Evolutionary conservation across 1,139 yeast genomes (phyloP), one percentile per base, ranked within the genome.

Genomic region (Suhomyces chickasaworum): DNA sequence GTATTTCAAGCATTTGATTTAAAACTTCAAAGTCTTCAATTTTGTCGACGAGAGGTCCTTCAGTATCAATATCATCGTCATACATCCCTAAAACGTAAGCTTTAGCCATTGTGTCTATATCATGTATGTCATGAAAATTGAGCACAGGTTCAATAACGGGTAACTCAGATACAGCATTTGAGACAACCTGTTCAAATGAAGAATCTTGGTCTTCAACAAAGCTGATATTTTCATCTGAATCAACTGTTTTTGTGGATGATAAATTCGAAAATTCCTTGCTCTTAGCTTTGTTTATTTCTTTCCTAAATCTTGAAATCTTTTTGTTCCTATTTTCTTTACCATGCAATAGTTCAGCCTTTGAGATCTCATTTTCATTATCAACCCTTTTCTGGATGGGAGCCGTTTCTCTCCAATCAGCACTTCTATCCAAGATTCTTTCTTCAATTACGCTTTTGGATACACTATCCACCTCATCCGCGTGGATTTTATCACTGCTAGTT

Each of bases 71-170:
- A 53, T 83, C 87, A 51, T 79, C 85, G 53, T 81, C 86, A 56
- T 81, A 83, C 54, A 77, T 61, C 1, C 87, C 88, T 37, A 75
- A 55, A n/a, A 72, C 67, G 53, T 83, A 83, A 0, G 86, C 86
- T 48, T 73, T 71, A 0, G 80, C 86, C 85, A 83, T 79, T 3
- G 78, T 71, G 44, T 81, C 84, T 52, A 77, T 47, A 51, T 80
- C 76, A 29, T 71, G 73, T 40, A 79, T 53, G 6, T 69, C 54
- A 10, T 58, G 64, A 53, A 69, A 78, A 51, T 79, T 83, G 7
- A 78, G 12, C 10, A 22, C 13, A 8, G 37, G 18, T 22, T 21
- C 15, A 13, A 29, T 15, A 5, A 29, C 32, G 13, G 32, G 10
- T 13, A 29, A 5, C 12, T 29, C 10, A 13, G 32, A 25, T 2